phyloP scores from a whole-genome alignment of 2,329 filamentous ascomycete genomes.

The Talaromyces sp. region DNA sequence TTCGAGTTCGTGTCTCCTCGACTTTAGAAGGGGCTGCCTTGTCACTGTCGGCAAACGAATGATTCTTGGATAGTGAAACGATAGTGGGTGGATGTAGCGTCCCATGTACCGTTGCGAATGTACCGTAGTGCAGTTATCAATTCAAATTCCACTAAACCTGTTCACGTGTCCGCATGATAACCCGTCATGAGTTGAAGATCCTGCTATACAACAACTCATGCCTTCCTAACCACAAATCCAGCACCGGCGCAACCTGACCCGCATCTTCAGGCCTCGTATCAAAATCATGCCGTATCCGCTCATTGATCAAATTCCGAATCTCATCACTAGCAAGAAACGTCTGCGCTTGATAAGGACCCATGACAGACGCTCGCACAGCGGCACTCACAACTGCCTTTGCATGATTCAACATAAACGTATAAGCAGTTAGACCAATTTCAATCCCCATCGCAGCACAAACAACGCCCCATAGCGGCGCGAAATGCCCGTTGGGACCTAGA shows the following conservation, averaged over 20 bases:
- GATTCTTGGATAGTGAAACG: slow-evolving; percentile 12
- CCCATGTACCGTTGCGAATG: slow-evolving; percentile 15
- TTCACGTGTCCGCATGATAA: neutral
- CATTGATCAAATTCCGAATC: slow-evolving; percentile 53
- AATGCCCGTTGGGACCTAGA: slow-evolving; percentile 52
- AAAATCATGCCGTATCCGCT: slow-evolving; percentile 52
- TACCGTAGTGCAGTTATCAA: slow-evolving; percentile 14
- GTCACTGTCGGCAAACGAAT: slow-evolving; percentile 2
- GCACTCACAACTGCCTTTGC: slow-evolving; percentile 63
- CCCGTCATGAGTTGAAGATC: slow-evolving; percentile 62
- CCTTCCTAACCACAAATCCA: slow-evolving; percentile 65
- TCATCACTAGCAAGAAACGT: slow-evolving; percentile 55
- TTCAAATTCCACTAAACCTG: neutral
- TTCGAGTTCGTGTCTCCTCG: neutral
- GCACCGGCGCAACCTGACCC: slow-evolving; percentile 59
- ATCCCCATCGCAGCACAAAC: slow-evolving; percentile 55
- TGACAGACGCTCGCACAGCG: slow-evolving; percentile 61
- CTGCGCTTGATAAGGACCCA: slow-evolving; percentile 66
- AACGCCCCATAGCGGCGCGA: slow-evolving; percentile 61
- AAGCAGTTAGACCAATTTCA: slow-evolving; percentile 54
- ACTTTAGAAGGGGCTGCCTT: neutral
- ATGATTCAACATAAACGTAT: slow-evolving; percentile 64
- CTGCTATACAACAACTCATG: slow-evolving; percentile 66
- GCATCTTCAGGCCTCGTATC: slow-evolving; percentile 53
- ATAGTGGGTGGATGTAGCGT: slow-evolving; percentile 7